A percentile compares a stretch with the other conserved stretches of the same genome.
phyloP scores from a whole-genome alignment of 1,139 yeast species.

The Candida gigantensis region DNA sequence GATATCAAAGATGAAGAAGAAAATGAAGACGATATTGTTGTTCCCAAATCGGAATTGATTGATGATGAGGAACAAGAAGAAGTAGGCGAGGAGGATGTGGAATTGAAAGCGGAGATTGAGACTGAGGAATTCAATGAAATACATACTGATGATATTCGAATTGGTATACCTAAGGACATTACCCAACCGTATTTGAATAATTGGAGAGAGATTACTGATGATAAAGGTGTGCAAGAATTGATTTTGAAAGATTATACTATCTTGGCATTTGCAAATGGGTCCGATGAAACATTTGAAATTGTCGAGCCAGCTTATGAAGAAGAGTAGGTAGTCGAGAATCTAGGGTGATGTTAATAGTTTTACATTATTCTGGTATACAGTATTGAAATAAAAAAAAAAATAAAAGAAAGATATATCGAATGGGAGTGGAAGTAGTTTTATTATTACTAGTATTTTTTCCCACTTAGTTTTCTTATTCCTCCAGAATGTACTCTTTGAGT shows the following conservation, averaged over 20 bases:
- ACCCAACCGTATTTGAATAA: conserved; percentile 40
- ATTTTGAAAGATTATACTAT: conserved; percentile 41
- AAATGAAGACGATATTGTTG: conserved; percentile 28
- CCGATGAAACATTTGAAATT: conserved; percentile 40
- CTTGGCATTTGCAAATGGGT: conserved; percentile 39
- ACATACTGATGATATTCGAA: conserved; percentile 24
- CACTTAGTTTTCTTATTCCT: conserved; percentile 42
- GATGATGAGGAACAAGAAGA: conserved; percentile 12
- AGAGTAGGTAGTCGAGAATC: neutral
- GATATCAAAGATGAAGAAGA: conserved; percentile 26
- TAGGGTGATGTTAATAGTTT: neutral
- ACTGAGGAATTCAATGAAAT: conserved; percentile 12
- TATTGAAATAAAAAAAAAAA: neutral
- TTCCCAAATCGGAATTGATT: conserved; percentile 29
- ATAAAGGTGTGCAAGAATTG: conserved; percentile 23
- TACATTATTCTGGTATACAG: neutral
- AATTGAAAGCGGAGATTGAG: conserved; percentile 7
- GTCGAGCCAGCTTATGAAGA: conserved; percentile 47
- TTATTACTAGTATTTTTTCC: conserved; percentile 15
- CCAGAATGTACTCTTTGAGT: conserved; percentile 33
- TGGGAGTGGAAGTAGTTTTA: neutral
- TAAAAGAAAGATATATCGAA: neutral
- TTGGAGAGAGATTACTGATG: conserved; percentile 38
- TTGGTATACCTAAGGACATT: conserved; percentile 47
- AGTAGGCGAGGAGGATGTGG: conserved; percentile 15